These are phyloP conservation scores for Onygenales sp. DNA, from an alignment of 2,329 filamentous ascomycete genomes.

Conservation along the genomic window DNA sequence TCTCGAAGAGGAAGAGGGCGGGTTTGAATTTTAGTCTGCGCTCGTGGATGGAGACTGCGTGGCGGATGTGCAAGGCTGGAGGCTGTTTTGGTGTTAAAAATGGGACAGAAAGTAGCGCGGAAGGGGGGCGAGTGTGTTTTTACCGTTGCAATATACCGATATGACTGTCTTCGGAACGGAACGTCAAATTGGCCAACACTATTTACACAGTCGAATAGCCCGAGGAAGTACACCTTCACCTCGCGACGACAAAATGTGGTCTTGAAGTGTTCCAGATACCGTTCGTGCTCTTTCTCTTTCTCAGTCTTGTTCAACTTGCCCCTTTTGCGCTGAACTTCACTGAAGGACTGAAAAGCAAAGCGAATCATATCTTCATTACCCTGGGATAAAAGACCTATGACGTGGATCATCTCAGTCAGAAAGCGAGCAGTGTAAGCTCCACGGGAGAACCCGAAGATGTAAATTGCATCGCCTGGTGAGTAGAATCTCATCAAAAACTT, in stretches of 20 bases:
- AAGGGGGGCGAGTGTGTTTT: slow-evolving; percentile 13
- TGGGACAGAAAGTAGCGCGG: slow-evolving; percentile 12
- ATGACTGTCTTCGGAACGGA: slow-evolving; percentile 29
- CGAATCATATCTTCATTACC: slow-evolving; percentile 47
- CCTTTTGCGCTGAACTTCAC: slow-evolving; percentile 23
- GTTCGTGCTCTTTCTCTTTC: slow-evolving; percentile 10
- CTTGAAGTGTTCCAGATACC: slow-evolving; percentile 36
- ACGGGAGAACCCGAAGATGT: slow-evolving; percentile 46
- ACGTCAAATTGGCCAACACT: slow-evolving; percentile 32
- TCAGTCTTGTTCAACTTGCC: slow-evolving; percentile 17
- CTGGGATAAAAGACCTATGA: slow-evolving; percentile 40
- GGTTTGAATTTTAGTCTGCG: slow-evolving; percentile 48
- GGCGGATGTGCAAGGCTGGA: slow-evolving; percentile 39
- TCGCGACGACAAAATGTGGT: slow-evolving; percentile 40
- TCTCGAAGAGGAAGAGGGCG: slow-evolving; percentile 30
- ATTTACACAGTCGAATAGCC: slow-evolving; percentile 47
- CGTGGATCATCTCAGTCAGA: slow-evolving; percentile 43
- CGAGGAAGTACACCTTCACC: slow-evolving; percentile 44
- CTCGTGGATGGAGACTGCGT: slow-evolving; percentile 47
- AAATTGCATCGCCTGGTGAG: slow-evolving; percentile 41
- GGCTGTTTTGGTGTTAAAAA: slow-evolving; percentile 15
- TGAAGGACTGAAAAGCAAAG: slow-evolving; percentile 34
- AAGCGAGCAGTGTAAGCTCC: slow-evolving; percentile 47
- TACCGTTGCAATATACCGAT: slow-evolving; percentile 29
- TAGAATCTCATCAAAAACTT: slow-evolving; percentile 48